Percentiles rank a stretch among this genome's conserved stretches.
These are phyloP conservation scores for Rhynchosporium graminicola DNA, from an alignment of 2,329 filamentous ascomycete genomes.

Conservation along the genomic window DNA sequence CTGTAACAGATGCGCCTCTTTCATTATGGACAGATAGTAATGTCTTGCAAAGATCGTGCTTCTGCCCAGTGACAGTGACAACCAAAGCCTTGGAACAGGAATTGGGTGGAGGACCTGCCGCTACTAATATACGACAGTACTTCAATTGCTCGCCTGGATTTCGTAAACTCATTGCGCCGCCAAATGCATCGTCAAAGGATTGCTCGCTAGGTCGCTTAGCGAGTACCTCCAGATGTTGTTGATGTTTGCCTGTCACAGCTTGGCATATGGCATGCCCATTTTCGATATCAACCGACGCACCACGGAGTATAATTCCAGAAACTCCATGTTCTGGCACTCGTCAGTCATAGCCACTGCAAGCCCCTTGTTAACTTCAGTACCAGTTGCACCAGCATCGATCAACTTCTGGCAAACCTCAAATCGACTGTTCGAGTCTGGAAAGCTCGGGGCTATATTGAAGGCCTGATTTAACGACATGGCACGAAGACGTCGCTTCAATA, in stretches of 20 bases:
- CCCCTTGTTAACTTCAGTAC: conserved; percentile 27
- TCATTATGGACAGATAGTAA: conserved; percentile 26
- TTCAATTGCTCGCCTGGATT: conserved; percentile 23
- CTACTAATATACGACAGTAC: conserved; percentile 26
- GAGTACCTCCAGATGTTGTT: conserved; percentile 23
- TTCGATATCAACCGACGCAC: conserved; percentile 23
- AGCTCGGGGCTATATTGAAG: conserved; percentile 21
- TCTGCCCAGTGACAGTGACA: conserved; percentile 19
- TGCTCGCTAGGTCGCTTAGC: conserved; percentile 20
- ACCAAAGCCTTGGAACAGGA: conserved; percentile 26
- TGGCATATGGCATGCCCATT: conserved; percentile 25
- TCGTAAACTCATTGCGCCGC: conserved; percentile 20
- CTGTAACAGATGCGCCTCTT: conserved; percentile 19
- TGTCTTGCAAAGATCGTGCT: conserved; percentile 21
- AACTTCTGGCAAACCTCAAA: conserved; percentile 26
- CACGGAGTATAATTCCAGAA: conserved; percentile 24
- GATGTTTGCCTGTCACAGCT: conserved; percentile 19
- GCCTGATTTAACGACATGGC: conserved; percentile 21
- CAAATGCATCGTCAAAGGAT: conserved; percentile 25
- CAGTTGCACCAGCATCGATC: conserved; percentile 25
- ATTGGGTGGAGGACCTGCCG: conserved; percentile 16
- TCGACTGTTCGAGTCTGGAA: conserved; percentile 15
- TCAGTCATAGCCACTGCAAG: conserved; percentile 21
- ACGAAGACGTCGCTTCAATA: conserved; percentile 22
- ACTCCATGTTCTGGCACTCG: conserved; percentile 24